A percentile compares a stretch with the other conserved stretches of the same genome.
Conservation (phyloP, 768 basidiomycete genomes). For the Suillus tomentosus region DNA sequence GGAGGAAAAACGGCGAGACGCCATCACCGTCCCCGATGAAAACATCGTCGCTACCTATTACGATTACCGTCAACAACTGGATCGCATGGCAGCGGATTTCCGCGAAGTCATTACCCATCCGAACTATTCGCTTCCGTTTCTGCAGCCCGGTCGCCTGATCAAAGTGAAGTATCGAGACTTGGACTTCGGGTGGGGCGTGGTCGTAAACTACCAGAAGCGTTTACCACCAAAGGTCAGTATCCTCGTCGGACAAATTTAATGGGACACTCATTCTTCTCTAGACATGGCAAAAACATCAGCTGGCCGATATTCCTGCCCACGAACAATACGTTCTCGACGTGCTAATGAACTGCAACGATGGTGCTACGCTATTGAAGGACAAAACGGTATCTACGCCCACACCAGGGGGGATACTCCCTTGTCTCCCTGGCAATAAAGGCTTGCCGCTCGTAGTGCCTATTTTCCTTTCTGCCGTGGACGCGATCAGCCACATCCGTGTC, state of each 20-base stretch:
- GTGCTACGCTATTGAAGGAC: constrained; percentile 61
- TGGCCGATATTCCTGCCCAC: constrained; percentile 75
- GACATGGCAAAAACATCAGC: constrained; percentile 64
- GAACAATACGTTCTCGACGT: constrained; percentile 95
- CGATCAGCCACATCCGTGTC: constrained; percentile 84
- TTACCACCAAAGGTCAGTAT: constrained; percentile 70
- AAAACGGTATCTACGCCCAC: constrained; percentile 54
- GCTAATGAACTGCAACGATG: constrained; percentile 75
- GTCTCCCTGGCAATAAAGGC: constrained; percentile 70
- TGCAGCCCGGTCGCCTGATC: constrained; percentile 91
- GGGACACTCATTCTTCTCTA: constrained; percentile 24
- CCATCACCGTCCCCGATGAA: constrained; percentile 82
- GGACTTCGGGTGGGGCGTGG: constrained; percentile 96
- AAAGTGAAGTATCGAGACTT: constrained; percentile 83
- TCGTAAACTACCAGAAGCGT: constrained; percentile 91
- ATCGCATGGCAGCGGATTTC: constrained; percentile 87
- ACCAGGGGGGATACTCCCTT: constrained; percentile 76
- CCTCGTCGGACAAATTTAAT: background rate
- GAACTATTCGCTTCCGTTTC: constrained; percentile 90
- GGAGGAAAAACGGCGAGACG: constrained; percentile 67
- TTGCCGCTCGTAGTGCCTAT: constrained; percentile 87
- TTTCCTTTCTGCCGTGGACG: constrained; percentile 81
- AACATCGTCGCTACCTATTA: constrained; percentile 86
- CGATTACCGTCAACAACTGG: constrained; percentile 89
- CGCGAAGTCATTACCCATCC: constrained; percentile 93